A percentile compares a stretch with the other conserved stretches of the same genome.
Conservation (phyloP, 2,329 filamentous ascomycete genomes). For the Xylaria sp. region DNA sequence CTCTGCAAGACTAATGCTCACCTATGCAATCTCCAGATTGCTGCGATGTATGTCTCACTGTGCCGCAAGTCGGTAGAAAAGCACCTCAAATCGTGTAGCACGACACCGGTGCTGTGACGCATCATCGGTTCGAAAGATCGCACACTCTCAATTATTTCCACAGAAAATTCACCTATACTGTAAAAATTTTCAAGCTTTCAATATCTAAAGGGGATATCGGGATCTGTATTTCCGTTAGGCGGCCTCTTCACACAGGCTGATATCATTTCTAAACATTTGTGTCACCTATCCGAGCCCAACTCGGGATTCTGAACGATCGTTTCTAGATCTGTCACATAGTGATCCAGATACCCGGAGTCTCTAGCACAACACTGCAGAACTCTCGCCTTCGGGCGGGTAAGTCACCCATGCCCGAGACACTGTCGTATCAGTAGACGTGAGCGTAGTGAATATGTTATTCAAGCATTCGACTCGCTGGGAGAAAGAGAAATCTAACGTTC, state of each 20-base stretch:
- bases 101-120: slow-evolving; percentile 18
- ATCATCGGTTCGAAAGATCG: background rate
- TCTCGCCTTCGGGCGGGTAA: slow-evolving; percentile 7
- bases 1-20: background rate
- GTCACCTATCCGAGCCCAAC: slow-evolving; percentile 4
- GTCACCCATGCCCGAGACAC: slow-evolving; percentile 6
- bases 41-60: slow-evolving; percentile 18
- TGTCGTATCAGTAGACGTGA: background rate
- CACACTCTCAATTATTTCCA: background rate
- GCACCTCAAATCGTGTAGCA: slow-evolving; percentile 9
- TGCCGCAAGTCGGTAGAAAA: slow-evolving; percentile 20
- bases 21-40: slow-evolving; percentile 4
- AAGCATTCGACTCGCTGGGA: background rate
- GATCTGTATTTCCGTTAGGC: background rate
- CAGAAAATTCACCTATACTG: background rate
- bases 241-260: slow-evolving; percentile 1
- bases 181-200: background rate
- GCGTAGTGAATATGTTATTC: background rate
- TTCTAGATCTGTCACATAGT: slow-evolving; percentile 26
- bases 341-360: slow-evolving; percentile 27
- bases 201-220: background rate
- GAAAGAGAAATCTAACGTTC: background rate
- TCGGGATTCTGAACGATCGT: slow-evolving; percentile 20
- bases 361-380: slow-evolving; percentile 10
- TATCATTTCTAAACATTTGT: background rate